Evolutionary conservation across 2,329 filamentous ascomycete species (phyloP).

Genomic region (Xylariales sp.): DNA sequence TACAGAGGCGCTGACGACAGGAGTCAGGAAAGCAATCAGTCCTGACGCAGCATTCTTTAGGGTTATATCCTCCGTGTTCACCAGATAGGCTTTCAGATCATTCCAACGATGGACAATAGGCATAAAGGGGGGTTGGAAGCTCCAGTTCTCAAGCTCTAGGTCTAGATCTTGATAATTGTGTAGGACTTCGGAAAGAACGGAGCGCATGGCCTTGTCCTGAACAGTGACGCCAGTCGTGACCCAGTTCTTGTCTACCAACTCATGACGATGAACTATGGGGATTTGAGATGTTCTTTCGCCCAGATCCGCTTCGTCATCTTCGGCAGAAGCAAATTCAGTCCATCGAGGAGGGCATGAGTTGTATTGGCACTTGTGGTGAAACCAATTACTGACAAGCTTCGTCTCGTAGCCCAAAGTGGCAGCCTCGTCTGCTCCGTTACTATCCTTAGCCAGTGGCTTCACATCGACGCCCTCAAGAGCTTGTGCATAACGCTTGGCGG

Average conservation of each 20-base stretch:
- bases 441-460: slow-evolving; percentile 4
- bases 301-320: slow-evolving; percentile 22
- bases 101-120: slow-evolving; percentile 32
- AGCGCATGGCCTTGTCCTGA: slow-evolving; percentile 24
- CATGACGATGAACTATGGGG: slow-evolving; percentile 28
- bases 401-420: slow-evolving; percentile 7
- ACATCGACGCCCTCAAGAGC: slow-evolving; percentile 10
- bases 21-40: slow-evolving; percentile 25
- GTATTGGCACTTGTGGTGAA: slow-evolving; percentile 12
- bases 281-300: slow-evolving; percentile 12
- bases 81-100: slow-evolving; percentile 13
- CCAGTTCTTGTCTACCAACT: slow-evolving; percentile 23
- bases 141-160: slow-evolving; percentile 25
- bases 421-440: slow-evolving; percentile 8
- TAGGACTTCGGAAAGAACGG: slow-evolving; percentile 22
- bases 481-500: slow-evolving; percentile 1
- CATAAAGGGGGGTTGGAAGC: slow-evolving; percentile 25
- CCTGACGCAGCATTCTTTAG: slow-evolving; percentile 11
- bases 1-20: slow-evolving; percentile 22
- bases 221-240: slow-evolving; percentile 25
- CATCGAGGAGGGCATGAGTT: slow-evolving; percentile 21
- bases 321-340: slow-evolving; percentile 21
- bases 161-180: slow-evolving; percentile 29
- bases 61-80: neutral
- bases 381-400: slow-evolving; percentile 15